Evolutionary conservation across 129 eudicot genomes (phyloP).

Genomic region (Centella asiatica): DNA sequence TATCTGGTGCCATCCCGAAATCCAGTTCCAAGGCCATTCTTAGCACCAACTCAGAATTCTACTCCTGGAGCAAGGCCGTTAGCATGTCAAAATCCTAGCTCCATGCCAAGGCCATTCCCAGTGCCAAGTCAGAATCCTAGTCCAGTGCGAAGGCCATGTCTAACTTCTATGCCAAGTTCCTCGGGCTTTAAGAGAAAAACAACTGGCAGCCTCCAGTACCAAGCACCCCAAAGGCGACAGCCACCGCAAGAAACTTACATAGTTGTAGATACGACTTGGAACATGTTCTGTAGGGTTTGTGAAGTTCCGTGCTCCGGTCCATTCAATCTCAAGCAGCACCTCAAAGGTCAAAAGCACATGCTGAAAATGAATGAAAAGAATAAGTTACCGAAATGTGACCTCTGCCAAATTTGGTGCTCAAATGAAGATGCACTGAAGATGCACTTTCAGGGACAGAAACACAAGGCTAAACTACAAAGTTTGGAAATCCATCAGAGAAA

Average conservation of each 20-base stretch:
- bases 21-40: no score
- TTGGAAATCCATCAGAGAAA: constrained; percentile 1
- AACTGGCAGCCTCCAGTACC: constrained; percentile 1
- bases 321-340: constrained; percentile 5
- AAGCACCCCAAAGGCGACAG: constrained; percentile 2
- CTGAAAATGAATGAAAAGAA: constrained; percentile 1
- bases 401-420: constrained; percentile 30
- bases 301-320: background rate
- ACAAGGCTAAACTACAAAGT: constrained; percentile 13
- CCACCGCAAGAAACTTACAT: background rate
- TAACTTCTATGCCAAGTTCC: constrained; percentile 5
- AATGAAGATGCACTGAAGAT: constrained; percentile 15
- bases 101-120: background rate
- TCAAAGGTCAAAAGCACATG: constrained; percentile 26
- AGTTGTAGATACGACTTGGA: constrained; percentile 11
- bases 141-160: constrained; percentile 11
- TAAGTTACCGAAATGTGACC: constrained; percentile 13
- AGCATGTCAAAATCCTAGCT: background rate
- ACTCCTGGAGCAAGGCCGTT: background rate
- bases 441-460: constrained; percentile 27
- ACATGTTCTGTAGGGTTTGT: constrained; percentile 13
- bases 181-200: constrained; percentile 16
- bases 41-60: background rate
- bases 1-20: constrained; percentile 3
- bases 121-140: background rate